Base-by-base conservation (phyloP, 495 filamentous ascomycete genomes). In the Rhizodiscina lignyota region DNA sequence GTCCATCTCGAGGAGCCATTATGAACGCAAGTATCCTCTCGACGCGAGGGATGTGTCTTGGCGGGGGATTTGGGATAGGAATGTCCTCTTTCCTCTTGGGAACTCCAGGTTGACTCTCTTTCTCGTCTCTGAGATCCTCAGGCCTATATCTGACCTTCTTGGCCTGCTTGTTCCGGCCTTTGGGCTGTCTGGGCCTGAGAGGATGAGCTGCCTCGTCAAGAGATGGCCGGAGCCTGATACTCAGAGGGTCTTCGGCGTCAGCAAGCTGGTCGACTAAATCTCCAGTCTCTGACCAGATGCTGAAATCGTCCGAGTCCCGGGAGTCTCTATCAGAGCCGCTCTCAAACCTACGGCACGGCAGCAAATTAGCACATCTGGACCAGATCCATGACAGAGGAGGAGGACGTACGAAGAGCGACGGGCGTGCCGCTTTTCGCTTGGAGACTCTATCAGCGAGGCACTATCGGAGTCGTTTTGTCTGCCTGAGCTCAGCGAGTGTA, bases 241-340 rank as follows among this genome's bases (percentile, higher is more conserved):
- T 73, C 39, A 84, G 59, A 33, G 83, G 79, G 56, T 89, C 80
- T 42, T 72, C 69, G 58, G 76, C 79, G 58, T 76, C 79, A 35
- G 71, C 75, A 45, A 84, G 66, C 66, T 91, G 86, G 61, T 93
- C 84, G 44, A 79, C 79, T 40, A 96, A 69, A 59, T 94, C 89
- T 35, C 84, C 89, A 32, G 85, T 89, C 50, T 93, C 83, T 51
- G 82, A 82, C 85, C 83, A 93, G 37, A 70, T 56, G 20, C 82
- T 86, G 54, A 79, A 77, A 45, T 78, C 75, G 35, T n/a, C n/a
- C n/a, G 79, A 83, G 50, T 68, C 72, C 46, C 57, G 63, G 37
- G 74, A 77, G 8, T 27, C 30, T 8, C 30, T 32, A 8, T 18
- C 16, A 18, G 18, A 32, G 16, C 8, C 13, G 8, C 24, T 13